phyloP scores from a whole-genome alignment of 2,329 filamentous ascomycete genomes.

The Fusarium nematophilum region DNA sequence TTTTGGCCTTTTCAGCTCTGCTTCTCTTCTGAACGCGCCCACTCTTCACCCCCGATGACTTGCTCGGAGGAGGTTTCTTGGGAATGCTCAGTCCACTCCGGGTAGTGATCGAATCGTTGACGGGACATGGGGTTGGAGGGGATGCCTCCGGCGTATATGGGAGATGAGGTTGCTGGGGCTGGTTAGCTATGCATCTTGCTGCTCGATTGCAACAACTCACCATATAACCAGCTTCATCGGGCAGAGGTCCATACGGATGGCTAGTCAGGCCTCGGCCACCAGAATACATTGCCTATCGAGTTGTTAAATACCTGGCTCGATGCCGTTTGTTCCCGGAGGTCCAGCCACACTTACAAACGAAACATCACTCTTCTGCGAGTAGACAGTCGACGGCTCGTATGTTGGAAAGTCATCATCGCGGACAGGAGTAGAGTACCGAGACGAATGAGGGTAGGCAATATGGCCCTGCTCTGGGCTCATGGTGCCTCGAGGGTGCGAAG shows the following conservation, averaged over 20 bases:
- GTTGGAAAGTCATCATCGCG: conserved; percentile 31
- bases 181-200: conserved; percentile 6
- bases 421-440: conserved; percentile 35
- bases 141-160: conserved; percentile 62
- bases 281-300: conserved; percentile 26
- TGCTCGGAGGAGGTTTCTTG: conserved; percentile 32
- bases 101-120: conserved; percentile 47
- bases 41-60: conserved; percentile 27
- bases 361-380: conserved; percentile 28
- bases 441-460: conserved; percentile 15
- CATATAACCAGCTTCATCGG: conserved; percentile 36
- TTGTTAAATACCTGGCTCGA: neutral
- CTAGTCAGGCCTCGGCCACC: conserved; percentile 15
- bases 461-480: conserved; percentile 20
- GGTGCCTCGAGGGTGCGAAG: conserved; percentile 25
- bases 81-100: conserved; percentile 51
- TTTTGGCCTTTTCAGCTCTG: conserved; percentile 49
- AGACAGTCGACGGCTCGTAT: conserved; percentile 32
- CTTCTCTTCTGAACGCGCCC: conserved; percentile 40
- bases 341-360: conserved; percentile 33
- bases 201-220: conserved; percentile 19
- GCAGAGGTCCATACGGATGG: conserved; percentile 34
- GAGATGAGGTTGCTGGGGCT: conserved; percentile 19
- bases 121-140: conserved; percentile 53
- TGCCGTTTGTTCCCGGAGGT: neutral